Percentiles rank a stretch among this genome's conserved stretches.
Evolutionary conservation across 306 rosid species (phyloP).

Genomic region (Dalbergia cochinchinensis): DNA sequence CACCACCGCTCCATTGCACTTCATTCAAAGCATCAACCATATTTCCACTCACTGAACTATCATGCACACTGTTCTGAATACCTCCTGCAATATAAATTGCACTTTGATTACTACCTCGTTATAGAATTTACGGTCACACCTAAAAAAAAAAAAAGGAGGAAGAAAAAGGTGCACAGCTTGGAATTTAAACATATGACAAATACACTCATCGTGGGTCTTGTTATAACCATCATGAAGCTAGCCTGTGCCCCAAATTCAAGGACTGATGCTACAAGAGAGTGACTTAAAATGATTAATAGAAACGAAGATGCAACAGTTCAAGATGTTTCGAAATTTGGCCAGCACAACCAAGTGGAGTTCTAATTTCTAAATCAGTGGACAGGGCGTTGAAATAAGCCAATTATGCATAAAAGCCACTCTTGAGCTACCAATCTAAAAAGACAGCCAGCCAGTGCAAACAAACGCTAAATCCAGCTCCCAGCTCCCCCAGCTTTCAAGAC

Average conservation of each 20-base stretch:
- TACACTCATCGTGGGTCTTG: not conserved
- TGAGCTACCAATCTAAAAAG: slow-evolving; percentile 41
- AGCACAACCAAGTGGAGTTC: not conserved
- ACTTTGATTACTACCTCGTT: slow-evolving; percentile 39
- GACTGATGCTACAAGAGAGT: slow-evolving; percentile 15
- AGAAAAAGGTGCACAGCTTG: not conserved
- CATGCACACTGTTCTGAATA: slow-evolving; percentile 50
- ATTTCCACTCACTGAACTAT: slow-evolving; percentile 47
- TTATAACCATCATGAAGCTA: slow-evolving; percentile 22
- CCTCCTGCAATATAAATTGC: slow-evolving; percentile 35
- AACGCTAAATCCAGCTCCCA: too few relatives aligned
- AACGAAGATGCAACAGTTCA: not conserved
- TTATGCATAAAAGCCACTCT: slow-evolving; percentile 21
- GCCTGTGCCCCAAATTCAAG: not conserved
- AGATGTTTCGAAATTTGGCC: slow-evolving; percentile 13
- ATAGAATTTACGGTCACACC: not conserved
- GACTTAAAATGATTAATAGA: not conserved
- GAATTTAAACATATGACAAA: slow-evolving; percentile 16
- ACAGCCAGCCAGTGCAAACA: not conserved
- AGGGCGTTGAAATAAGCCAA: slow-evolving; percentile 30
- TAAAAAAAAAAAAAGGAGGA: not conserved
- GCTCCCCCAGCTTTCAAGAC: too few relatives aligned
- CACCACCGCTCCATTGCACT: slow-evolving; percentile 57
- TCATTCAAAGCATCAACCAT: slow-evolving; percentile 69
- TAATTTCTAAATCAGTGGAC: slow-evolving; percentile 2